Base-by-base conservation (phyloP, 148 eudicot genomes). In the Selenicereus undatus region DNA sequence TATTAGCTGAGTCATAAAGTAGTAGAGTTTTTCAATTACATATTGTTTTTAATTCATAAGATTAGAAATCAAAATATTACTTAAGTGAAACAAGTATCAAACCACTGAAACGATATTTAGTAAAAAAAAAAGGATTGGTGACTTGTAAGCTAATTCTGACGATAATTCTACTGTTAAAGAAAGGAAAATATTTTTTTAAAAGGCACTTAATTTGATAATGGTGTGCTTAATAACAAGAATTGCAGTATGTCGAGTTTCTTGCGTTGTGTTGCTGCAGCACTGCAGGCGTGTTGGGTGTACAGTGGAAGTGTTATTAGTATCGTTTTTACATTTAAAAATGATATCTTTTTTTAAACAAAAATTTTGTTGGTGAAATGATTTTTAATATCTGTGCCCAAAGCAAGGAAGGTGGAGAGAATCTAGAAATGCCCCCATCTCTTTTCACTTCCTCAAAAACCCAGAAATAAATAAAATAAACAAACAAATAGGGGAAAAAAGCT, bases 381-480 rank as follows among this genome's bases (percentile, higher is more conserved):
- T 27, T 66, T 66, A 66, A 66, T 66, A 64, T n/a, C 68, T 82
- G 76, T 86, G 79, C 81, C 71, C 35, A 85, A 83, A 84, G 86
- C 85, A 80, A 78, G 76, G 84, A 85, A 88, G 82, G 87, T 73
- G 84, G 87, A 86, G 90, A 85, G 86, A 86, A 88, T 88, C 92
- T 88, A 88, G 88, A 88, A 83, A 86, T 82, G 79, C 74, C 78
- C 76, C 79, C 71, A 75, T 77, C 73, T 78, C 81, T 77, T 82
- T 79, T 74, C 80, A 81, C 80, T 86, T 85, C 85, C 85, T 60
- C 32, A 83, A 85, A 80, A 83, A 80, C 84, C 88, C 88, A 74
- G 73, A 80, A 83, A 84, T 52, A 80, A 83, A 84, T 52, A 75
- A 76, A 80, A 21, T 62, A 50, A 24, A 79, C 56, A 45, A 73